Percentiles rank a stretch among this genome's conserved stretches.
Conservation (phyloP, 805 yeast species). For the Metschnikowia lachancei region DNA sequence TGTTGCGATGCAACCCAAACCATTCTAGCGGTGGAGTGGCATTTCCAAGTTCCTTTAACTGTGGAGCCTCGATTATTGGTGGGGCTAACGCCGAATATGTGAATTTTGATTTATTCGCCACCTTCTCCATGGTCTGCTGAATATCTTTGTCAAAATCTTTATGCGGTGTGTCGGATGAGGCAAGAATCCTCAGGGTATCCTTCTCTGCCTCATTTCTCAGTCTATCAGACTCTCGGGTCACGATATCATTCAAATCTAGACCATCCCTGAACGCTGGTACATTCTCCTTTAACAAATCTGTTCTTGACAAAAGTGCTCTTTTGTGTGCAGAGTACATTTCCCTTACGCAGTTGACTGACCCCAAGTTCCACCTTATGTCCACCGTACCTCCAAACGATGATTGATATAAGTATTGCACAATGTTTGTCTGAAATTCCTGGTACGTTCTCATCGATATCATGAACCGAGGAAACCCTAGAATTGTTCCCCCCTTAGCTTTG, state of each 20-base stretch:
- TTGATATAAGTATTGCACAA: constrained; percentile 64
- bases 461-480: constrained; percentile 76
- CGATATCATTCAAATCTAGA: constrained; percentile 4
- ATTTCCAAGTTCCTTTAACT: constrained; percentile 84
- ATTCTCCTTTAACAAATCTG: constrained; percentile 29
- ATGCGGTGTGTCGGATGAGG: constrained; percentile 8
- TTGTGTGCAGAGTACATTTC: constrained; percentile 91
- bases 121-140: constrained; percentile 37
- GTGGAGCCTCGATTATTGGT: constrained; percentile 87
- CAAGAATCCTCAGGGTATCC: constrained; percentile 3
- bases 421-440: constrained; percentile 51
- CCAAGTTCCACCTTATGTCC: constrained; percentile 90
- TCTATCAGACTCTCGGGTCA: not conserved
- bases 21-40: constrained; percentile 98
- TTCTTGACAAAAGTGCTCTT: constrained; percentile 64
- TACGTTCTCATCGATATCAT: constrained; percentile 71
- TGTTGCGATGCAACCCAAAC: constrained; percentile 90
- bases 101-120: constrained; percentile 41
- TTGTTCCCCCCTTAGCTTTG: constrained; percentile 72
- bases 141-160: constrained; percentile 36
- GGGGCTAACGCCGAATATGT: constrained; percentile 63
- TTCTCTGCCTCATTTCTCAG: constrained; percentile 1
- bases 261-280: constrained; percentile 3
- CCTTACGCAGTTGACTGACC: constrained; percentile 82
- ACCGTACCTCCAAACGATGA: constrained; percentile 86